Percentiles rank a stretch among this genome's conserved stretches.
Evolutionary conservation across 228 moss, liverwort and hornwort genomes (phyloP).

Genomic region (Sphagnum magellanicum): DNA sequence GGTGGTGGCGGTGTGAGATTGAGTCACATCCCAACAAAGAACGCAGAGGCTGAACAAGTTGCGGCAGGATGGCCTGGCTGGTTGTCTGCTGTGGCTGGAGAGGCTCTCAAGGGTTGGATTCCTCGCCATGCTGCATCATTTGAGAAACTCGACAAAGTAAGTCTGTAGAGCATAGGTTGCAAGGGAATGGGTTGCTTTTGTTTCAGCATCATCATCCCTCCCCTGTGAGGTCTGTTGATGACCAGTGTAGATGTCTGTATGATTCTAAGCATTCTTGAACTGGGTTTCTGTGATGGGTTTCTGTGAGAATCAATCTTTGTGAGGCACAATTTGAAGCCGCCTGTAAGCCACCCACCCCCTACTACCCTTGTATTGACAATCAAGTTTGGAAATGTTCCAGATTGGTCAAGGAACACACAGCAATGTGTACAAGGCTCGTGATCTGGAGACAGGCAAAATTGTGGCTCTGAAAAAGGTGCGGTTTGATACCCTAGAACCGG

Average conservation of each 20-base stretch:
- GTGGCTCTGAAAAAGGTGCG: constrained; percentile 57
- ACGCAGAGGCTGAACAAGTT: constrained; percentile 41
- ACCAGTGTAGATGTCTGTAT: no score
- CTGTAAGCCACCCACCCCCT: no score
- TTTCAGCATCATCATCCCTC: no score
- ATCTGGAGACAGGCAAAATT: constrained; percentile 50
- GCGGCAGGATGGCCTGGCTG: constrained; percentile 57
- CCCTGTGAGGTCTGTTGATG: no score
- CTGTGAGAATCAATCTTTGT: no score
- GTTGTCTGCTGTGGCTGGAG: constrained; percentile 47
- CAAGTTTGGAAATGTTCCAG: constrained; percentile 9
- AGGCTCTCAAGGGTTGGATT: constrained; percentile 57
- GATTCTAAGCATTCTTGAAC: not conserved
- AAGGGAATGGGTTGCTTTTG: no score
- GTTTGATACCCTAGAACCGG: constrained; percentile 52
- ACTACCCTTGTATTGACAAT: no score
- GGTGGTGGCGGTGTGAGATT: constrained; percentile 25
- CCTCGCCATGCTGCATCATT: constrained; percentile 50
- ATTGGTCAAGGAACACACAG: constrained; percentile 60
- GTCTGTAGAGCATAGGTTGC: not conserved
- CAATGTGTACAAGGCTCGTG: constrained; percentile 58
- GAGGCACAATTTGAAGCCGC: no score
- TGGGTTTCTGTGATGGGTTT: no score
- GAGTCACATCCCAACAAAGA: constrained; percentile 21
- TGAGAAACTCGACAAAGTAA: constrained; percentile 50